A percentile compares a stretch with the other conserved stretches of the same genome.
phyloP scores from a whole-genome alignment of 139 green algal species.

The Nannochloris sp. region DNA sequence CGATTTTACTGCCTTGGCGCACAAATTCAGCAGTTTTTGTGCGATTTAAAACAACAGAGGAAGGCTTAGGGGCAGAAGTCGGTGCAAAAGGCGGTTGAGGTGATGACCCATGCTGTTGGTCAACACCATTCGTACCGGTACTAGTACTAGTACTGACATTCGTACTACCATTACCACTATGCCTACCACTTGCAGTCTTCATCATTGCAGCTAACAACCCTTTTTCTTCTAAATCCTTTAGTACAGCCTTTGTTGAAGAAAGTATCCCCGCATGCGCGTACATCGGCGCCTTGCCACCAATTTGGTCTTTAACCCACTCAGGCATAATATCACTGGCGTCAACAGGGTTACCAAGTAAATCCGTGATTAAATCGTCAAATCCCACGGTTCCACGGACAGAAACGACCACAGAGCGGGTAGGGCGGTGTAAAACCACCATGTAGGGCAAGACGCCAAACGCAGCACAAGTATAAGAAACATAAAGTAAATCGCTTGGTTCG shows the following conservation, averaged over 20 bases:
- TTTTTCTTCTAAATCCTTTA: conserved; percentile 37
- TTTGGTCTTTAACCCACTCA: conserved; percentile 14
- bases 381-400: conserved; percentile 42
- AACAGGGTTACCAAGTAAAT: conserved; percentile 38
- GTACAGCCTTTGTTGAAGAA: conserved; percentile 34
- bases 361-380: conserved; percentile 21
- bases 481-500: conserved; percentile 19
- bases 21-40: too few relatives aligned
- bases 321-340: conserved; percentile 32
- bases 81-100: too few relatives aligned
- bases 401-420: conserved; percentile 39
- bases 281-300: not conserved
- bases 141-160: not conserved
- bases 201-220: conserved; percentile 22
- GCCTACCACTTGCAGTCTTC: not conserved
- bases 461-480: conserved; percentile 23
- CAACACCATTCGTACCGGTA: not conserved
- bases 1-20: too few relatives aligned
- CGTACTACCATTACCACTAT: not conserved
- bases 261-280: conserved; percentile 49
- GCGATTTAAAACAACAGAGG: not conserved
- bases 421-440: conserved; percentile 43
- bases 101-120: too few relatives aligned
- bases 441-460: conserved; percentile 44
- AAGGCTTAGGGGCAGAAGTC: conserved; percentile 17